These are phyloP conservation scores for Ensete ventricosum DNA, from an alignment of 176 grass and related monocot genomes.

Conservation along the genomic window DNA sequence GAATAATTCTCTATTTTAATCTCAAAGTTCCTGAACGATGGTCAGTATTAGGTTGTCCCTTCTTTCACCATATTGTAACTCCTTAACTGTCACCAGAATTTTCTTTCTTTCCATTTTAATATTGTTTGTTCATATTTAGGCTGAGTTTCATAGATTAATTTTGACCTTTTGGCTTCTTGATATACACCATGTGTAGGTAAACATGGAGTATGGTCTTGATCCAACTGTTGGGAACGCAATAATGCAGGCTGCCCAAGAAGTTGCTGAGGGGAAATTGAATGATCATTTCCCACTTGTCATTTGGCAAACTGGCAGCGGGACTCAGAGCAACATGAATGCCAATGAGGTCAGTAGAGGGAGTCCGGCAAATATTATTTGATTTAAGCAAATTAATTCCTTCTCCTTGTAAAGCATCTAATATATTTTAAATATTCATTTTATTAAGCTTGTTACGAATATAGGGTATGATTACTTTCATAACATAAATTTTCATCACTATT, in stretches of 20 bases:
- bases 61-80: no score
- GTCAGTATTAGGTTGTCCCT: no score
- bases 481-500: not conserved
- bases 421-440: not conserved
- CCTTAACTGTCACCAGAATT: no score
- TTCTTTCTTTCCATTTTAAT: no score
- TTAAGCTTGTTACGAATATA: not conserved
- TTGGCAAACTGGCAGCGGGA: slow-evolving; percentile 98
- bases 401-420: not conserved
- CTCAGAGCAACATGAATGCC: slow-evolving; percentile 99
- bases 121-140: not conserved
- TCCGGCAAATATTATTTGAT: not conserved
- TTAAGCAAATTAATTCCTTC: not conserved
- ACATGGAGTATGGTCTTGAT: slow-evolving; percentile 95
- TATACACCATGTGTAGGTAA: slow-evolving; percentile 37
- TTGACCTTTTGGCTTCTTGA: not conserved
- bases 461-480: not conserved
- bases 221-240: slow-evolving; percentile 75
- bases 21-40: no score
- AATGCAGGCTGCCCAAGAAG: slow-evolving; percentile 84
- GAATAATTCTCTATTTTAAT: no score
- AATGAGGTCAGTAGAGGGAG: slow-evolving; percentile 57
- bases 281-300: slow-evolving; percentile 97
- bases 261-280: slow-evolving; percentile 72
- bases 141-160: not conserved